Conservation (phyloP, 768 basidiomycete genomes). For the Sistotremastrum niveocremeum region DNA sequence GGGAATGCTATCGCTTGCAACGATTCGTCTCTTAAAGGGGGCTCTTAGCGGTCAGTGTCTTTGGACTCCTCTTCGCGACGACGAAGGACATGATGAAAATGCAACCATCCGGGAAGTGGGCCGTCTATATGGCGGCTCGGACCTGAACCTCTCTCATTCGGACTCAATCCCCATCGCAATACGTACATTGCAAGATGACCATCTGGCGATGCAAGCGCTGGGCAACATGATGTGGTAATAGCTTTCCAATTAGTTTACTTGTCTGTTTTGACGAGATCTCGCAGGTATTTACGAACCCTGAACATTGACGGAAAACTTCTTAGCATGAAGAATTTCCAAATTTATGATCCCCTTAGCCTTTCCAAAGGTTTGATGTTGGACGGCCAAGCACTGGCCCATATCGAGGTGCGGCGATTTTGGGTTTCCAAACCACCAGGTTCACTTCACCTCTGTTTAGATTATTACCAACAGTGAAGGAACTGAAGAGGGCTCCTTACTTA, state of each 20-base stretch:
- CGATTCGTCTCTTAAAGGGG: constrained; percentile 68
- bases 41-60: constrained; percentile 70
- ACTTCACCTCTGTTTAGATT: constrained; percentile 31
- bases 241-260: not conserved
- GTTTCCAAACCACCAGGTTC: constrained; percentile 2
- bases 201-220: constrained; percentile 65
- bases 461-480: constrained; percentile 89
- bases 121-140: constrained; percentile 38
- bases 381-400: constrained; percentile 88
- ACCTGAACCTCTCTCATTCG: constrained; percentile 7
- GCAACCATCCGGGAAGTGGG: constrained; percentile 57
- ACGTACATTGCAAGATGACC: constrained; percentile 50
- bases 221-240: constrained; percentile 82
- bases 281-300: constrained; percentile 75
- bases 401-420: constrained; percentile 48
- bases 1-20: constrained; percentile 79
- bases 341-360: constrained; percentile 89
- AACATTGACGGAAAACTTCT: constrained; percentile 95
- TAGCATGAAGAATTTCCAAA: constrained; percentile 93
- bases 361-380: constrained; percentile 82
- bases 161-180: constrained; percentile 56
- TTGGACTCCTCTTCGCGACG: constrained; percentile 75
- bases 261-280: constrained; percentile 1
- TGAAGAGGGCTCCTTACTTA: constrained; percentile 78
- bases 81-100: constrained; percentile 73